Base-by-base conservation (phyloP, 2,329 filamentous ascomycete genomes). In the Penicillium sp. region DNA sequence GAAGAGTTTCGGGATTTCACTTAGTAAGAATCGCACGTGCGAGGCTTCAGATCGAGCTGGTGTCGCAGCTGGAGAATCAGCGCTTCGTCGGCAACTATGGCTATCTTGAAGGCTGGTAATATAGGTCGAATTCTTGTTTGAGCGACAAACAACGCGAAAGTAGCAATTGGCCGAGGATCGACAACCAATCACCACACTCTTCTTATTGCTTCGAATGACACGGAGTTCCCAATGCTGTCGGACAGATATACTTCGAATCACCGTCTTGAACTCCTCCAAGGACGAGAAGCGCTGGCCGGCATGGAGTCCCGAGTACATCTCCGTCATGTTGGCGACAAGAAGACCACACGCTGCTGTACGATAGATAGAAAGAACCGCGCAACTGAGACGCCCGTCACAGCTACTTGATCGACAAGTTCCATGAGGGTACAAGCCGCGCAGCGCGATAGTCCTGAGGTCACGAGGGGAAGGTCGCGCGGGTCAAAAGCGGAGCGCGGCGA, bases 201-300 rank as follows among this genome's bases (percentile, higher is more conserved):
- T 77, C 61, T 76, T 76, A 60, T 78, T 78, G 67, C 76, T 78
- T 51, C 76, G 71, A 52, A 73, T 70, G 40, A 78, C 76, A 35
- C 76, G 73, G 42, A 78, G 72, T 58, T 78, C 75, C 76, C 76
- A 78, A 58, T 77, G 74, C 46, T 78, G 76, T 22, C 74, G 68
- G 37, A 78, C 75, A n/a, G 76, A 78, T 60, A 77, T 76, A 61
- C 69, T 76, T 55, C 75, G 75, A 58, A 78, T 73, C 55, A 73
- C 68, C 42, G 69, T 68, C 60, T 78, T 78, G 65, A 78, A 78
- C 4, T 76, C 75, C 53, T 78, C 76, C 61, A 78, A 62, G 30
- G 76, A 77, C 33, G 65, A 63, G 59, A 78, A 78, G 42, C 70
- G 70, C 60, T 78, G 76, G 71, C 73, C 71, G 69, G 73, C 72